phyloP scores from a whole-genome alignment of 305 asterid genomes.

The Solanum hybrid region DNA sequence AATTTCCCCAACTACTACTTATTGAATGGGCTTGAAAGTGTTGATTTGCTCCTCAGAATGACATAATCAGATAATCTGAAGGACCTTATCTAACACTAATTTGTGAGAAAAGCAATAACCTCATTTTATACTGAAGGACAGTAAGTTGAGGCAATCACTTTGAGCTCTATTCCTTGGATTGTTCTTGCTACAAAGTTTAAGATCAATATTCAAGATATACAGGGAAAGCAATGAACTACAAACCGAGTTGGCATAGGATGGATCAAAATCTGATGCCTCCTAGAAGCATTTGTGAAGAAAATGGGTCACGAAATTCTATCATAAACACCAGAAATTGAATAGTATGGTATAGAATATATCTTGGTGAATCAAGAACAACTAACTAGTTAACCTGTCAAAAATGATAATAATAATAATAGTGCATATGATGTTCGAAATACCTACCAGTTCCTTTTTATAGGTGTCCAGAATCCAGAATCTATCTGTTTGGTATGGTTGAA shows the following conservation, averaged over 20 bases:
- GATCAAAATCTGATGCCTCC: neutral
- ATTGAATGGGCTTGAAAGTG: neutral
- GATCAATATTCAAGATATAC: neutral
- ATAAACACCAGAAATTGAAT: neutral
- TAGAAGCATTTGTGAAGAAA: neutral
- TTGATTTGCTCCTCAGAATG: neutral
- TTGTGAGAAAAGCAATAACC: neutral
- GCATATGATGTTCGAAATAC: neutral
- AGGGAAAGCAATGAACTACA: neutral
- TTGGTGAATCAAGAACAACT: neutral
- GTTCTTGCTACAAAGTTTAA: neutral
- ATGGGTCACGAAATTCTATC: neutral
- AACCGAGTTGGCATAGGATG: neutral
- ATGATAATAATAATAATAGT: neutral
- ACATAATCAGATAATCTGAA: neutral
- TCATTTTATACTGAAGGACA: neutral
- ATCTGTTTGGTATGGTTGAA: neutral
- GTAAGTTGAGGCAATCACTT: neutral
- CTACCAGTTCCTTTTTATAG: neutral
- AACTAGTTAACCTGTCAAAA: neutral
- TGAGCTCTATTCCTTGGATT: neutral
- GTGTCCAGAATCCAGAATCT: neutral
- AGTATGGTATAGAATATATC: neutral
- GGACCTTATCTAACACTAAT: neutral
- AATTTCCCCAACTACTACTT: neutral